Base-by-base conservation (phyloP, 108 stramenopile genomes). In the Cafeteria roenbergensis region DNA sequence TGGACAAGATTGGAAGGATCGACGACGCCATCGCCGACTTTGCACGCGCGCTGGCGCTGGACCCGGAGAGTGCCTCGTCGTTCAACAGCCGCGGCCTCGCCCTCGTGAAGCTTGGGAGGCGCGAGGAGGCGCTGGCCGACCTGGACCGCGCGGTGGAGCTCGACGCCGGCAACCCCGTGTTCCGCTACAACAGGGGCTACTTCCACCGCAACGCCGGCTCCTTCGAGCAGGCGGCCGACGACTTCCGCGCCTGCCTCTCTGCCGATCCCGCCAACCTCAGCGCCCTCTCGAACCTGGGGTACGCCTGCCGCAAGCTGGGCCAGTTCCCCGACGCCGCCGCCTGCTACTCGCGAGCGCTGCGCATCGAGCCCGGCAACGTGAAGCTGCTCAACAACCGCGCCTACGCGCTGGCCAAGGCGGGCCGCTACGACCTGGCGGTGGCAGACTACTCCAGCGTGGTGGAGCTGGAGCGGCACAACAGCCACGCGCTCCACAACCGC, bases 401-500 rank as follows among this genome's bases (percentile, higher is more conserved):
- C 6, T 75, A 70, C 58, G 60, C 52, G 27, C 68, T 54, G 32
- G 75, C 75, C 28, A 75, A 75, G 56, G 26, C 1, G 3, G 65
- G 59, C 21, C 22, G 21, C 34, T 70, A 57, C 55, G 50, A 48
- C 1, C 34, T 34, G 9, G 75, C 75, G 12, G 63, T 75, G 51
- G 56, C 26, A 14, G 75, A 75, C 66, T 75, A 75, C 70, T 59
- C 60, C 0, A 34, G 34, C 29, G 68, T 59, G 29, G 38, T 75
- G 3, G 3, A 4, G 1, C 34, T 66, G 0, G 75, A 75, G 27
- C 65, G 64, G 24, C 0, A 26, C 14, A 71, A 66, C 36, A 2
- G 42, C 17, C 68, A 75, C 64, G 75, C 75, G 12, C 61, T 56
- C 34, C 75, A 75, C 63, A 75, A 75, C 66, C 56, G 75, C 6